Evolutionary conservation across 495 filamentous ascomycete species (phyloP).

Genomic region (Cetradonia linearis): DNA sequence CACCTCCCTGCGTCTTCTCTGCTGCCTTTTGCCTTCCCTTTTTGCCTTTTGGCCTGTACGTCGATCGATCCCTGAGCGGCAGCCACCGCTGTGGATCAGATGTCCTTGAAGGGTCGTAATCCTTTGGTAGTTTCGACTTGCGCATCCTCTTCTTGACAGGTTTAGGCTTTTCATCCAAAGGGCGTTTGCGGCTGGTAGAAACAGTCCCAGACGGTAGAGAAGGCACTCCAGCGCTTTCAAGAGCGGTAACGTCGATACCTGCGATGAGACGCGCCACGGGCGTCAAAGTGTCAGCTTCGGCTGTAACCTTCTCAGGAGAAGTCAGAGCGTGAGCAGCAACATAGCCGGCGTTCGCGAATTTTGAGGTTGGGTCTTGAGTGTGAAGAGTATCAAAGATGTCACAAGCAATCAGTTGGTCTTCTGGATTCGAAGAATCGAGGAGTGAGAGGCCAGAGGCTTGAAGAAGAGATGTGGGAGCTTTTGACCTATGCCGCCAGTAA

Average conservation of each 20-base stretch:
- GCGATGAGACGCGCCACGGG: slow-evolving; percentile 54
- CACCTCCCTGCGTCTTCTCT: slow-evolving; percentile 76
- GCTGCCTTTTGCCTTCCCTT: slow-evolving; percentile 76
- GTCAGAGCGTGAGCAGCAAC: slow-evolving; percentile 68
- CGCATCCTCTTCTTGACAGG: slow-evolving; percentile 53
- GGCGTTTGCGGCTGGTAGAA: slow-evolving; percentile 45
- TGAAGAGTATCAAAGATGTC: slow-evolving; percentile 64
- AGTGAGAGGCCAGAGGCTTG: slow-evolving; percentile 71
- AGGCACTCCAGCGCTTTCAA: slow-evolving; percentile 71
- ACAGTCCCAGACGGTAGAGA: slow-evolving; percentile 38
- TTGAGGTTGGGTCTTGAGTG: slow-evolving; percentile 51
- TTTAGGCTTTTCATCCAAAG: slow-evolving; percentile 39
- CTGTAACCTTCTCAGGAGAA: slow-evolving; percentile 43
- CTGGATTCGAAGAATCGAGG: slow-evolving; percentile 56
- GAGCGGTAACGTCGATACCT: slow-evolving; percentile 54
- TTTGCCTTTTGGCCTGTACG: slow-evolving; percentile 79
- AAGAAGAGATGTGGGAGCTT: slow-evolving; percentile 50
- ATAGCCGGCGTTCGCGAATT: slow-evolving; percentile 62
- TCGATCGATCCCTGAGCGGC: slow-evolving; percentile 76
- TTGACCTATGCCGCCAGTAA: slow-evolving; percentile 59
- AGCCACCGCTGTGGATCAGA: slow-evolving; percentile 89
- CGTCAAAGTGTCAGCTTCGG: slow-evolving; percentile 53
- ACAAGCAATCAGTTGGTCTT: slow-evolving; percentile 58
- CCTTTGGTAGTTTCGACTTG: slow-evolving; percentile 63
- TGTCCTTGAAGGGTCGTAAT: slow-evolving; percentile 63